Conservation (phyloP, 1,139 yeast genomes). For the Arxiozyma slooffiae region DNA sequence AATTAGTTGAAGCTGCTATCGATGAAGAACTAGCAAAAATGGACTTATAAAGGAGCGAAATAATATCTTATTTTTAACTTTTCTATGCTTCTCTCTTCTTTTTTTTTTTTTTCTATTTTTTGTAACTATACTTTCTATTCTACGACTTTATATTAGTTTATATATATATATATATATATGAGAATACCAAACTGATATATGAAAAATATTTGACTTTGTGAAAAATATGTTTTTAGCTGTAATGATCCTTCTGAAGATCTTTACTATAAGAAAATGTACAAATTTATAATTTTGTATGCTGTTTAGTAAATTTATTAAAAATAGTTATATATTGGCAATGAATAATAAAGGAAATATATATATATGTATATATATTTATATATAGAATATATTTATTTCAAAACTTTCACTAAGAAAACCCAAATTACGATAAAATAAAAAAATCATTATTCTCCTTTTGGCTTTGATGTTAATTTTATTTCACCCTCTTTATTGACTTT, state of each 20-base stretch:
- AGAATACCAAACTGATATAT: background rate
- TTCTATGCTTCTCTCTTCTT: background rate
- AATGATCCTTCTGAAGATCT: background rate
- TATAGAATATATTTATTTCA: no score
- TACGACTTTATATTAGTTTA: background rate
- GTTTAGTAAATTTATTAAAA: no score
- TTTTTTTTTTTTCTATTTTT: background rate
- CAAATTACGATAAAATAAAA: background rate
- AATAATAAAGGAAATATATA: no score
- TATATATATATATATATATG: background rate
- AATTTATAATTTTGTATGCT: no score
- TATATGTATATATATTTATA: no score
- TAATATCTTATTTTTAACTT: no score
- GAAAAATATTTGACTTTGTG: background rate
- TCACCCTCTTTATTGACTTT: conserved; percentile 45
- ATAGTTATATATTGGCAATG: background rate
- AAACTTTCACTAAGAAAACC: background rate
- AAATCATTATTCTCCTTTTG: conserved; percentile 7
- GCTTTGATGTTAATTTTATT: conserved; percentile 33
- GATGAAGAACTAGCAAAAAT: conserved; percentile 56
- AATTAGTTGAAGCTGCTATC: conserved; percentile 63
- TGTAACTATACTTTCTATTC: no score
- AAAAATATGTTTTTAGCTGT: background rate
- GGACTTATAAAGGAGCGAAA: conserved; percentile 20
- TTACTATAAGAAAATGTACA: no score